Percentiles rank a stretch among this genome's conserved stretches.
phyloP scores from a whole-genome alignment of 2,329 filamentous ascomycete genomes.

The Neofusicoccum cordaticola region DNA sequence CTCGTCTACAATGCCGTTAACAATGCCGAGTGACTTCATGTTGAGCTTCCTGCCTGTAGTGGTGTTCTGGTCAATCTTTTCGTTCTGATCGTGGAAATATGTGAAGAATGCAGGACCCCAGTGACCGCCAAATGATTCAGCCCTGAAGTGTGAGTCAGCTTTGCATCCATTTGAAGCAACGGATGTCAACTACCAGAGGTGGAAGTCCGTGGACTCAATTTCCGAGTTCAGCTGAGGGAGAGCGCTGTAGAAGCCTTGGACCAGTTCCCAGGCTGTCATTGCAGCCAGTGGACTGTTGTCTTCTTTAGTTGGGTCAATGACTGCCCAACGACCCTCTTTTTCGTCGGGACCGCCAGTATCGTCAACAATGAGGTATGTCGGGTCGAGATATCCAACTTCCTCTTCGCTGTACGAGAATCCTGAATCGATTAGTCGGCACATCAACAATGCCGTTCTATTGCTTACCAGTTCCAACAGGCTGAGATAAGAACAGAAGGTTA shows the following conservation, averaged over 20 bases:
- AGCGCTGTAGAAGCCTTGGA: conserved; percentile 35
- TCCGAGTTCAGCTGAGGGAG: conserved; percentile 46
- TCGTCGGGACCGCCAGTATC: background rate
- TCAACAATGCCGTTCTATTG: no score
- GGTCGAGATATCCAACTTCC: background rate
- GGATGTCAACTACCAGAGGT: conserved; percentile 38
- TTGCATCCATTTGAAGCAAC: no score
- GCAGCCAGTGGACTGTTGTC: conserved; percentile 40
- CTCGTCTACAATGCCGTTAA: conserved; percentile 31
- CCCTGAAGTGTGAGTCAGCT: conserved; percentile 18
- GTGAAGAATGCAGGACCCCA: conserved; percentile 57
- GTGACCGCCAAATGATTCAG: conserved; percentile 55
- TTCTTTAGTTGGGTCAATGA: conserved; percentile 46
- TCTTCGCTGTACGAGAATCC: conserved; percentile 39
- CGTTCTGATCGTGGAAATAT: conserved; percentile 58
- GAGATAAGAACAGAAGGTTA: conserved; percentile 39
- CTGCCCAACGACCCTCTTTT: conserved; percentile 15
- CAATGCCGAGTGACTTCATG: conserved; percentile 32
- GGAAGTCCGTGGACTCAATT: conserved; percentile 54
- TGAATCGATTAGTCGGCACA: conserved; percentile 38
- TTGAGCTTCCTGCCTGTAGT: conserved; percentile 28
- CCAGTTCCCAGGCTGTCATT: conserved; percentile 35
- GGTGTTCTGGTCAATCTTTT: conserved; percentile 38
- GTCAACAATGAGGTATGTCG: background rate
- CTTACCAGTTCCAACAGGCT: conserved; percentile 30